Base-by-base conservation (phyloP, 2,329 filamentous ascomycete species). In the Zasmidium angulare region DNA sequence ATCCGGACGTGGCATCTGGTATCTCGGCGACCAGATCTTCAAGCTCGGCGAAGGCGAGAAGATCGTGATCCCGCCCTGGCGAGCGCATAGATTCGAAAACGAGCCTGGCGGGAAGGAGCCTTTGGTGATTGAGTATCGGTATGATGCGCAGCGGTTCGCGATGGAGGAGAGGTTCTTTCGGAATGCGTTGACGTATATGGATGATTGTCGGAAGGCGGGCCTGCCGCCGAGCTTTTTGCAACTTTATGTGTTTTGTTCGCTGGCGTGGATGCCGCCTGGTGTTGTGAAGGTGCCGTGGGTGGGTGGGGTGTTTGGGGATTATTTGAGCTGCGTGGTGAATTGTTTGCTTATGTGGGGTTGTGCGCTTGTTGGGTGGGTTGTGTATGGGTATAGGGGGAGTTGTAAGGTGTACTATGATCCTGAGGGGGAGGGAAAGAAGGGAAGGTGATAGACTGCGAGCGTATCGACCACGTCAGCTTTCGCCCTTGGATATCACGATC, bases 121-220 rank as follows among this genome's bases (percentile, higher is more conserved):
- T 6, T 36, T 63, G 14, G 40, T 52, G 7, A 60, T 63, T 46
- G 23, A 51, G 12, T 63, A 59, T 20, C 49, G 61, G 12, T 62
- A 62, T 49, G 61, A 66, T 49, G 47, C 46, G 43, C 63, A 65
- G 51, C 53, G 53, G 19, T 64, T 50, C 14, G 56, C 55, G 40
- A 60, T 61, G 60, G 62, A 66, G 48, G 53, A 56, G 54, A 40
- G 52, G 12, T 66, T 60, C 43, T 64, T 64, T 50, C 50, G 58
- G 10, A 62, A 61, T 46, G 43, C 57, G 12, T 48, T 63, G 19
- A 60, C 53, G 22, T 66, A 64, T 55, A 21, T 63, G 52, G 55
- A 57, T 40, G 55, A 64, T 53, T 64, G 62, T 58, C 26, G 59
- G 11, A 51, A 47, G 48, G 55, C 47, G 19, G 36, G 40, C 12